A percentile compares a stretch with the other conserved stretches of the same genome.
Evolutionary conservation across 352 stramenopile species (phyloP).

Genomic region (Globisporangium nagaii): DNA sequence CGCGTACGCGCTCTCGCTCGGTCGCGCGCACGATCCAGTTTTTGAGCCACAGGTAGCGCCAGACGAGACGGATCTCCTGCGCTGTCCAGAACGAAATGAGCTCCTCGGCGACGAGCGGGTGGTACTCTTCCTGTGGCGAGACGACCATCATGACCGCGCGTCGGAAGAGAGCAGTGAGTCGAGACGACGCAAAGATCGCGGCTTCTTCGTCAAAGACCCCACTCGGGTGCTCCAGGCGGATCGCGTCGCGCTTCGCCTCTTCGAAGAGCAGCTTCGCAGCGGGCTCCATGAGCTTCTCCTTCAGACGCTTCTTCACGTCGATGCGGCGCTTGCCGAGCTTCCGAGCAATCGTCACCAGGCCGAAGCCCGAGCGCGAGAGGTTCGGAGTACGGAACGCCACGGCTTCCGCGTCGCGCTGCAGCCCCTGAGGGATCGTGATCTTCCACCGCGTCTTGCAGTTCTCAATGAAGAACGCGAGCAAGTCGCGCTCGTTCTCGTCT

Average conservation of each 20-base stretch:
- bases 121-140: conserved; percentile 63
- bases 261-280: conserved; percentile 50
- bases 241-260: conserved; percentile 47
- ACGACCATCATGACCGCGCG: conserved; percentile 80
- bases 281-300: conserved; percentile 62
- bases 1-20: conserved; percentile 60
- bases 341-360: conserved; percentile 51
- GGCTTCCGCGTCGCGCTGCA: conserved; percentile 50
- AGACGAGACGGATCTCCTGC: conserved; percentile 71
- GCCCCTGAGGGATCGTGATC: conserved; percentile 46
- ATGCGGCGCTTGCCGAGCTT: conserved; percentile 65
- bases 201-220: conserved; percentile 66
- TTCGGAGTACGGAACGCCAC: conserved; percentile 61
- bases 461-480: conserved; percentile 67
- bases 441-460: conserved; percentile 61
- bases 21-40: conserved; percentile 81
- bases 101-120: conserved; percentile 74
- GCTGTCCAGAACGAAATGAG: conserved; percentile 77
- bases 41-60: conserved; percentile 80
- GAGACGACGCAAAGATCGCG: conserved; percentile 40
- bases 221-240: conserved; percentile 29
- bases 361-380: conserved; percentile 54
- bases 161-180: conserved; percentile 70
- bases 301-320: conserved; percentile 75
- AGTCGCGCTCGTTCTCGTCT: conserved; percentile 38